These are phyloP conservation scores for Yamadazyma trypodendri DNA, from an alignment of 1,139 yeast genomes.

Conservation along the genomic window DNA sequence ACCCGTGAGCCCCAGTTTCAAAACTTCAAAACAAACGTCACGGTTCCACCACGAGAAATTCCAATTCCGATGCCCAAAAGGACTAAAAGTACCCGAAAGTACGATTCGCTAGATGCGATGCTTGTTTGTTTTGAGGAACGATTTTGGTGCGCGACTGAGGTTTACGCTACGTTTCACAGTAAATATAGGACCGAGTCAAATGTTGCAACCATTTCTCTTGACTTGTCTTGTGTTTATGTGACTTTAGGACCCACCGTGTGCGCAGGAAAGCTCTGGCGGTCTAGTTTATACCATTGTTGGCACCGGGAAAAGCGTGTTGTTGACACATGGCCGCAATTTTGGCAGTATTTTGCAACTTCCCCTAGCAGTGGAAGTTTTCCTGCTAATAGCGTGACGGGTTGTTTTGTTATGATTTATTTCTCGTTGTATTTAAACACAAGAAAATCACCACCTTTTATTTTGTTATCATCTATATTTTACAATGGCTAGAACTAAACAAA, in stretches of 20 bases:
- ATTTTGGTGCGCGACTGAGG: not conserved
- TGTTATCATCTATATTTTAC: slow-evolving; percentile 5
- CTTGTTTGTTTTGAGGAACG: slow-evolving; percentile 1
- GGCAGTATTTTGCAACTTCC: not conserved
- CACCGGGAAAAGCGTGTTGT: not conserved
- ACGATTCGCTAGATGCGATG: too few species aligned
- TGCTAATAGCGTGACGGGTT: not conserved
- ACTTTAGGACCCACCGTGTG: not conserved
- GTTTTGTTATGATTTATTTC: too few species aligned
- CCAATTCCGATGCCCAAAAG: not conserved
- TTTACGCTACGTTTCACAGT: slow-evolving; percentile 3
- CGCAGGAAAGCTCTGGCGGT: too few species aligned
- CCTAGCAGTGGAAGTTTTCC: not conserved
- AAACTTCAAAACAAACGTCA: slow-evolving; percentile 2
- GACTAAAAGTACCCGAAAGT: not conserved
- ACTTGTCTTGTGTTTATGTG: slow-evolving; percentile 1
- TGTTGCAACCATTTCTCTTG: slow-evolving; percentile 1
- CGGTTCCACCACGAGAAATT: not conserved
- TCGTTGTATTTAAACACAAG: slow-evolving; percentile 6
- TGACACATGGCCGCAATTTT: not conserved
- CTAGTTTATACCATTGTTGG: too few species aligned
- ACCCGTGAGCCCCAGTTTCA: not conserved
- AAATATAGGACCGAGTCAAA: not conserved
- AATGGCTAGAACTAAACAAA: slow-evolving; percentile 99
- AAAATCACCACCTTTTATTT: slow-evolving; percentile 3